Evolutionary conservation across 2,329 filamentous ascomycete species (phyloP).

Genomic region (Fusarium continuum): DNA sequence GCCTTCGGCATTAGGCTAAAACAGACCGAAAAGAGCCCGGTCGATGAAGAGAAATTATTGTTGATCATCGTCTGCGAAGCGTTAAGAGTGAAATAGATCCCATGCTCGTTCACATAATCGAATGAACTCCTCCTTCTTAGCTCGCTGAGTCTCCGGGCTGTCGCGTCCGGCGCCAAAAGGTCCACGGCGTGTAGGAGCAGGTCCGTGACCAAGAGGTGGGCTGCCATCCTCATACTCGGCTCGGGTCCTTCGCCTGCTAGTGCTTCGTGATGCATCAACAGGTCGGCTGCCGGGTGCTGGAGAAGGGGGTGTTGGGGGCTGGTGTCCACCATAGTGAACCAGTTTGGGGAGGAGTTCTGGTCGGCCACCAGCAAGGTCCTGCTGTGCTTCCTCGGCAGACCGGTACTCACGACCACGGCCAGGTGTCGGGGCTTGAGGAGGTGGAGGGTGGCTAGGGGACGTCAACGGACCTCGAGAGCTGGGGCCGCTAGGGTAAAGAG

Average conservation of each 20-base stretch:
- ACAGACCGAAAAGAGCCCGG: constrained; percentile 11
- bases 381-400: constrained; percentile 94
- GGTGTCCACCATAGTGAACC: constrained; percentile 93
- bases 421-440: constrained; percentile 61
- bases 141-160: constrained; percentile 81
- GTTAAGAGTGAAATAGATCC: constrained; percentile 95
- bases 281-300: constrained; percentile 66
- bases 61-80: constrained; percentile 8
- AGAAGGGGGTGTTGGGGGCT: constrained; percentile 90
- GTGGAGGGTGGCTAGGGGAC: constrained; percentile 78
- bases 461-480: constrained; percentile 74
- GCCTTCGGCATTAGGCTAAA: constrained; percentile 19
- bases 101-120: constrained; percentile 87
- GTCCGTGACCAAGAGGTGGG: constrained; percentile 82
- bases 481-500: constrained; percentile 68
- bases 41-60: constrained; percentile 33
- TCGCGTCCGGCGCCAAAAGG: constrained; percentile 85
- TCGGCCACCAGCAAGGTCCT: constrained; percentile 87
- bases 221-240: constrained; percentile 96
- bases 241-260: constrained; percentile 77
- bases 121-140: constrained; percentile 94
- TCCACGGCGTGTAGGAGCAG: constrained; percentile 67
- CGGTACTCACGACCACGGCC: constrained; percentile 85
- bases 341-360: constrained; percentile 92
- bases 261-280: constrained; percentile 64